Evolutionary conservation across 1,284 basidiomycete genomes (phyloP).

Genomic region (Ustilago bromivora): DNA sequence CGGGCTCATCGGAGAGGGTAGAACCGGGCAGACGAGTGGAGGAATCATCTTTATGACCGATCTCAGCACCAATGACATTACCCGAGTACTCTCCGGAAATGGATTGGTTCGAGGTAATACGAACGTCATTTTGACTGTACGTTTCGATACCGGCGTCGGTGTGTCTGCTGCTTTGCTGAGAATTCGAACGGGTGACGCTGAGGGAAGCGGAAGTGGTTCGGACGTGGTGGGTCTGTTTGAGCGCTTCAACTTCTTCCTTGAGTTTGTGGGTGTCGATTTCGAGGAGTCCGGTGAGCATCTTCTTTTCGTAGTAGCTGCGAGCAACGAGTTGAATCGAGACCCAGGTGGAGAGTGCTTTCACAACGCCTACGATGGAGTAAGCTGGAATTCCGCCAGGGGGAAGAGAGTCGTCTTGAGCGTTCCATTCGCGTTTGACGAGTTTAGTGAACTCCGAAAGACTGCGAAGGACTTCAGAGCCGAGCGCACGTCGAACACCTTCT

Average conservation of each 20-base stretch:
- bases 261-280: slow-evolving; percentile 48
- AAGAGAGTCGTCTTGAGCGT: slow-evolving; percentile 48
- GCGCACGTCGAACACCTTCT: slow-evolving; percentile 50
- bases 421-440: slow-evolving; percentile 64
- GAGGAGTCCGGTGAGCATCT: slow-evolving; percentile 48
- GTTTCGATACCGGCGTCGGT: background rate
- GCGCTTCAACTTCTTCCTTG: slow-evolving; percentile 34
- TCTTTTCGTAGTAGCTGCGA: slow-evolving; percentile 45
- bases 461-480: slow-evolving; percentile 58
- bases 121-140: slow-evolving; percentile 27
- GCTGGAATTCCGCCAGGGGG: slow-evolving; percentile 63
- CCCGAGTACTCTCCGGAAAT: slow-evolving; percentile 44
- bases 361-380: slow-evolving; percentile 56
- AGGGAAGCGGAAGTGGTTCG: slow-evolving; percentile 19
- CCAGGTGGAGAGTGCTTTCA: slow-evolving; percentile 61
- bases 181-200: slow-evolving; percentile 4
- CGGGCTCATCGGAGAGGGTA: slow-evolving; percentile 24
- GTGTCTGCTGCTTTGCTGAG: background rate
- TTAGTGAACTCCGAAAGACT: slow-evolving; percentile 51
- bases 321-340: slow-evolving; percentile 63
- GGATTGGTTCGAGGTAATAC: slow-evolving; percentile 55
- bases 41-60: slow-evolving; percentile 40
- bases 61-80: slow-evolving; percentile 62
- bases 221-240: slow-evolving; percentile 35
- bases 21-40: slow-evolving; percentile 27